A percentile compares a stretch with the other conserved stretches of the same genome.
Conservation (phyloP, 2,329 filamentous ascomycete genomes). For the Fusarium vanettenii region DNA sequence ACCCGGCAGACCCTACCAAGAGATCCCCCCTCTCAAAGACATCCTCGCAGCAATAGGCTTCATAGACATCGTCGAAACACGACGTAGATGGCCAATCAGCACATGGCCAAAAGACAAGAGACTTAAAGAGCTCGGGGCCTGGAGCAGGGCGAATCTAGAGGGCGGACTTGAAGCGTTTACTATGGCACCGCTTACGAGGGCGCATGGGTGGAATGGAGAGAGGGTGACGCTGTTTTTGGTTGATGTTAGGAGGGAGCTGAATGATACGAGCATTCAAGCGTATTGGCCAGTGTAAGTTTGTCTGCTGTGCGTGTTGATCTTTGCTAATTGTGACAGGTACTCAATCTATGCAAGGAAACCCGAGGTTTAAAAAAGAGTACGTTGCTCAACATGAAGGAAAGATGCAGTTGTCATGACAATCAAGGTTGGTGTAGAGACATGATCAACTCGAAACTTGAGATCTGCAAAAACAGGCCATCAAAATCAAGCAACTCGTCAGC, state of each 20-base stretch:
- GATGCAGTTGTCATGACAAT: neutral
- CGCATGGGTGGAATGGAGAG: conserved; percentile 22
- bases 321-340: neutral
- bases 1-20: conserved; percentile 30
- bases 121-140: conserved; percentile 29
- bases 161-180: conserved; percentile 32
- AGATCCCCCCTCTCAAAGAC: conserved; percentile 24
- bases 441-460: neutral
- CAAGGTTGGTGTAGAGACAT: neutral
- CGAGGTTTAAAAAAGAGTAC: too few relatives aligned
- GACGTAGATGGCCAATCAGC: conserved; percentile 37
- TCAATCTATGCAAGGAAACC: neutral
- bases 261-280: conserved; percentile 3
- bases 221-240: conserved; percentile 12
- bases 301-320: neutral
- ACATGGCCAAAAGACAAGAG: conserved; percentile 30
- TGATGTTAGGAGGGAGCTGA: conserved; percentile 13
- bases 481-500: conserved; percentile 23
- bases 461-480: neutral
- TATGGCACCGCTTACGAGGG: conserved; percentile 30
- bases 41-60: conserved; percentile 35
- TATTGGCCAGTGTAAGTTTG: conserved; percentile 18
- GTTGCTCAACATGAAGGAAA: too few relatives aligned
- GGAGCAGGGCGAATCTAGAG: conserved; percentile 23
- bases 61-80: conserved; percentile 20